These are phyloP conservation scores for Phytophthora crassamura DNA, from an alignment of 352 stramenopile genomes.

Conservation along the genomic window DNA sequence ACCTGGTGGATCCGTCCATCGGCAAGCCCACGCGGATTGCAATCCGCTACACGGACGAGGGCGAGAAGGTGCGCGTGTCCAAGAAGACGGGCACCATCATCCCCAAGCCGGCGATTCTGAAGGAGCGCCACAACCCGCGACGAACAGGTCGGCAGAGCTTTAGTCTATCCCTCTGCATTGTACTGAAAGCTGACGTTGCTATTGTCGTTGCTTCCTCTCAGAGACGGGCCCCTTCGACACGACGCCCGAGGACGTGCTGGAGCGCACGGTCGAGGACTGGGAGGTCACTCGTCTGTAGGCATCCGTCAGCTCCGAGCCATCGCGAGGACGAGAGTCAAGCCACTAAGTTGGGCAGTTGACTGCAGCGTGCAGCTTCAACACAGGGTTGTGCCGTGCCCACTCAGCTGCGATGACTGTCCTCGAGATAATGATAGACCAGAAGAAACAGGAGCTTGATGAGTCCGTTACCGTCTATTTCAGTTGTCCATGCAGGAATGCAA, in stretches of 20 bases:
- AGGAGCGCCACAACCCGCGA: constrained; percentile 85
- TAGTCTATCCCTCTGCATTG: not conserved
- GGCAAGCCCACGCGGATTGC: constrained; percentile 79
- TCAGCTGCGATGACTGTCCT: constrained; percentile 8
- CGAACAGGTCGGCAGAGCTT: constrained; percentile 61
- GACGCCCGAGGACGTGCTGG: constrained; percentile 77
- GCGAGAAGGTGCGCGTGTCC: constrained; percentile 95
- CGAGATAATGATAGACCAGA: constrained; percentile 45
- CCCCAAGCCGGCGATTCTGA: constrained; percentile 92
- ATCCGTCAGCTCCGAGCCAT: constrained; percentile 7
- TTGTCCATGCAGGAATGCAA: constrained; percentile 20
- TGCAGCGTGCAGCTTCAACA: constrained; percentile 4
- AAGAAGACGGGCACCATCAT: constrained; percentile 97
- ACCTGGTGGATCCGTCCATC: constrained; percentile 83
- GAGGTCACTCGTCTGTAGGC: constrained; percentile 73
- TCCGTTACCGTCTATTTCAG: constrained; percentile 23
- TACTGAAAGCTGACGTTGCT: constrained; percentile 15
- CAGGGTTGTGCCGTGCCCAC: not conserved
- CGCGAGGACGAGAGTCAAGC: constrained; percentile 20
- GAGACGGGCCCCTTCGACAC: constrained; percentile 87
- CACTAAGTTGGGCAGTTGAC: constrained; percentile 1
- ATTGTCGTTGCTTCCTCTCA: constrained; percentile 24
- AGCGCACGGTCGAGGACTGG: constrained; percentile 82
- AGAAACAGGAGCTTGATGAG: constrained; percentile 18
- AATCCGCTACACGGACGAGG: constrained; percentile 91